Base-by-base conservation (phyloP, 2,329 filamentous ascomycete species). In the Microdochium paspali region DNA sequence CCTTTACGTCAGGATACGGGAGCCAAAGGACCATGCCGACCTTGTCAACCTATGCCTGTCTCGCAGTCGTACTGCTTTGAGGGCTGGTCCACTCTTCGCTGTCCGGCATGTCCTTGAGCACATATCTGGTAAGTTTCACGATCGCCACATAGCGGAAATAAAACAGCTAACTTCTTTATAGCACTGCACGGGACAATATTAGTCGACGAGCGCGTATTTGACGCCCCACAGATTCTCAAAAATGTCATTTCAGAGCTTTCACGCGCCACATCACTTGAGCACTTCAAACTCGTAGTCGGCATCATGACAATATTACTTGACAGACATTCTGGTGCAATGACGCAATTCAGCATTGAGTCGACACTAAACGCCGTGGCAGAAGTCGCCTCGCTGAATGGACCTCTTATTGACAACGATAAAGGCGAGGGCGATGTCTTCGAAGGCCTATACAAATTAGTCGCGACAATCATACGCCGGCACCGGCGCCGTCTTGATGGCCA, bases 401-500 rank as follows among this genome's bases (percentile, higher is more conserved):
- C 58, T 24, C 44, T 48, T 31, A 54, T 61, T 43, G 21, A 55
- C 18, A 46, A 49, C 4, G 10, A 62, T 40, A 55, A 58, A 35
- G 55, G 57, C 15, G 62, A 65, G 1, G 58, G 65, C 6, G 61
- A 66, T 5, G 61, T 68, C 0, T 80, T 70, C 56, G 57, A 66
- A 2, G 65, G 65, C 57, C 62, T 78, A 15, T 81, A 73, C 63
- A 71, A 69, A 46, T 66, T 84, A 9, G 64, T 79, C 20, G 76
- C 79, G 47, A 64, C 69, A 21, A 64, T 84, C 31, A 74, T 84
- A 57, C 74, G 73, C 56, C 76, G 78, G 44, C 78, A 84, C 59
- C 69, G 80, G 4, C 68, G 79, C 40, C 77, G 80, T 10, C 66
- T 84, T 2, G 74, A 82, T 54, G 79, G 79, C 2, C 80, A 80